A percentile compares a stretch with the other conserved stretches of the same genome.
Conservation (phyloP, 1,284 basidiomycete genomes). For the Rhodotorula glutinis region DNA sequence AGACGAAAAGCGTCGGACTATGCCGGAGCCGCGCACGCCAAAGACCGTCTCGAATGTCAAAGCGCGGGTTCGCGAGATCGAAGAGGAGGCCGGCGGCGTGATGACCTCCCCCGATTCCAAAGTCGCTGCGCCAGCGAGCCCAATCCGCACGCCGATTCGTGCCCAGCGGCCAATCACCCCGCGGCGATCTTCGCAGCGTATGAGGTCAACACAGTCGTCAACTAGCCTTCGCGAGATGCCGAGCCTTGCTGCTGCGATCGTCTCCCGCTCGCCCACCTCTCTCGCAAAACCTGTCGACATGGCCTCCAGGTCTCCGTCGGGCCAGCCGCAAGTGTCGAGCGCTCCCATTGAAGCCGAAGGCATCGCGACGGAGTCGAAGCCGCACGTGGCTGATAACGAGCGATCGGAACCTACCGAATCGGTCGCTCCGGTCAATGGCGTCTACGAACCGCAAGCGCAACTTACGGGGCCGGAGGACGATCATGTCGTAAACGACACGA, state of each 20-base stretch:
- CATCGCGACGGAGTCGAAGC: too few species aligned
- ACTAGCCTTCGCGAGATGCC: not conserved
- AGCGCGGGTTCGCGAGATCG: slow-evolving; percentile 31
- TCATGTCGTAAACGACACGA: too few species aligned
- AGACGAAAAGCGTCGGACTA: slow-evolving; percentile 8
- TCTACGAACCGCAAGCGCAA: too few species aligned
- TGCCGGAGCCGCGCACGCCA: slow-evolving; percentile 6
- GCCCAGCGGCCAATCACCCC: not conserved
- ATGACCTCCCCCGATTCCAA: not conserved
- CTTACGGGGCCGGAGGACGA: too few species aligned
- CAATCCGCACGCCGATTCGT: not conserved
- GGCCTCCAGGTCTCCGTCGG: too few species aligned
- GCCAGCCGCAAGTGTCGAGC: too few species aligned
- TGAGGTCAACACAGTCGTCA: not conserved
- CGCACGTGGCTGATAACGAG: too few species aligned
- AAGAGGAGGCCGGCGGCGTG: slow-evolving; percentile 7
- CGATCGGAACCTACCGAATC: too few species aligned
- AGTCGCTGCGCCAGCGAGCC: not conserved
- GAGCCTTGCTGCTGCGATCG: not conserved
- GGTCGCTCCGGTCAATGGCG: too few species aligned
- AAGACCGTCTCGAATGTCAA: slow-evolving; percentile 33
- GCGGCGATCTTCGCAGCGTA: not conserved
- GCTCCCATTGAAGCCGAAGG: too few species aligned
- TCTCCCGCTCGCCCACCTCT: not conserved
- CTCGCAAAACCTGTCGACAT: too few species aligned